Evolutionary conservation across 192 early-diverging fungal species (phyloP).

Genomic region (Coemansia sp.): DNA sequence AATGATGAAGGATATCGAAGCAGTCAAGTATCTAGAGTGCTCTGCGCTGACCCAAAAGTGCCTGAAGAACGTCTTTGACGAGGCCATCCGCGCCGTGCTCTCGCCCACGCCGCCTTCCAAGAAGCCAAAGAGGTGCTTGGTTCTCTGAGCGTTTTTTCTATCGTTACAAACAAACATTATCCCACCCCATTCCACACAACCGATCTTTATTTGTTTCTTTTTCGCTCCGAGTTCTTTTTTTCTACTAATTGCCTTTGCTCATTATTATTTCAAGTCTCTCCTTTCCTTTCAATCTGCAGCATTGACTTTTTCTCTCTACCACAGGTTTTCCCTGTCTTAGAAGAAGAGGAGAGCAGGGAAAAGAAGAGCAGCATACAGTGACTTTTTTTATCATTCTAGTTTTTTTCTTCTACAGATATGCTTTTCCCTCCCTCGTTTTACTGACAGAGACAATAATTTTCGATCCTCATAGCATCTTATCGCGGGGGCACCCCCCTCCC

Average conservation of each 20-base stretch:
- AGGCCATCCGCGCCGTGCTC: slow-evolving; percentile 94
- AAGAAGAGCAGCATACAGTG: neutral
- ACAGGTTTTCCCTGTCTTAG: neutral
- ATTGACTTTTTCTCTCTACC: neutral
- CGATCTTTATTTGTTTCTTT: slow-evolving; percentile 4
- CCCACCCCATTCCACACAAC: neutral
- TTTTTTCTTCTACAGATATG: no score
- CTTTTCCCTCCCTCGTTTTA: no score
- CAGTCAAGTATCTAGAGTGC: slow-evolving; percentile 95
- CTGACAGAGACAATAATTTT: no score
- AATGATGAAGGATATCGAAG: slow-evolving; percentile 85
- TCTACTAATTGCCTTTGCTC: slow-evolving; percentile 15
- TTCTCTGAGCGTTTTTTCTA: slow-evolving; percentile 59
- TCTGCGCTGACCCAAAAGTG: slow-evolving; percentile 97
- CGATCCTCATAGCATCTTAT: no score
- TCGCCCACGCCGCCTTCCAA: slow-evolving; percentile 65
- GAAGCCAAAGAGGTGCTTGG: slow-evolving; percentile 69
- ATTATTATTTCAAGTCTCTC: slow-evolving; percentile 6
- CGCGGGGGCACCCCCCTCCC: no score
- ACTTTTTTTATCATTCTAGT: neutral
- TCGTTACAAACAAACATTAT: neutral
- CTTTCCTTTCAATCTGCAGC: slow-evolving; percentile 1
- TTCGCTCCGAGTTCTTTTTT: slow-evolving; percentile 8
- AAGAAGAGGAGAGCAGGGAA: neutral
- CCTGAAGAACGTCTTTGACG: slow-evolving; percentile 98